phyloP scores from a whole-genome alignment of 805 yeast genomes.

The Yamadazyma laniorum region DNA sequence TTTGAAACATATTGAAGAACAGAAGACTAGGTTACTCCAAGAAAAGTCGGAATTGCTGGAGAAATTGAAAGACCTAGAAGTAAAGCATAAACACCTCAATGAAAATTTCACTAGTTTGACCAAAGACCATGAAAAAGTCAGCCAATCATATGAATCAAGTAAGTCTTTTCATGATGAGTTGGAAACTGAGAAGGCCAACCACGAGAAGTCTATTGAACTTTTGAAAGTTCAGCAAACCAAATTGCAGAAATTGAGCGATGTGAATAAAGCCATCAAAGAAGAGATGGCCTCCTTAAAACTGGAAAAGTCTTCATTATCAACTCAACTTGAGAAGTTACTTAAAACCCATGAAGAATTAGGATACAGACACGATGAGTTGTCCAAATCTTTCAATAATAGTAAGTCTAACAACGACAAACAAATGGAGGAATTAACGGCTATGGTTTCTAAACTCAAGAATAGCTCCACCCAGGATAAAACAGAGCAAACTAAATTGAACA shows the following conservation, averaged over 20 bases:
- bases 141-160: conserved; percentile 5
- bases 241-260: conserved; percentile 23
- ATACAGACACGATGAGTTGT: conserved; percentile 6
- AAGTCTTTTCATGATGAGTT: conserved; percentile 5
- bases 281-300: conserved; percentile 7
- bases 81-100: conserved; percentile 9
- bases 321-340: conserved; percentile 4
- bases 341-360: conserved; percentile 1
- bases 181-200: conserved; percentile 12
- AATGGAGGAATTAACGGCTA: conserved; percentile 6
- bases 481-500: conserved; percentile 10
- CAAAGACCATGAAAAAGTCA: conserved; percentile 4
- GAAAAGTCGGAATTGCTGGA: conserved; percentile 12
- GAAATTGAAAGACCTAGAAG: conserved; percentile 5
- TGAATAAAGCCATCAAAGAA: conserved; percentile 12
- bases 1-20: conserved; percentile 26
- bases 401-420: conserved; percentile 4
- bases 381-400: not conserved
- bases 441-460: conserved; percentile 4
- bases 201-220: conserved; percentile 13
- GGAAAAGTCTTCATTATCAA: conserved; percentile 2
- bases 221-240: conserved; percentile 20
- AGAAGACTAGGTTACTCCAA: conserved; percentile 14
- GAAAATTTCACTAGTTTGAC: conserved; percentile 6
- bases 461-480: conserved; percentile 7